Evolutionary conservation across 1,284 basidiomycete genomes (phyloP), one percentile per base, ranked within the genome.

Genomic region (Irpex rosettiformis): DNA sequence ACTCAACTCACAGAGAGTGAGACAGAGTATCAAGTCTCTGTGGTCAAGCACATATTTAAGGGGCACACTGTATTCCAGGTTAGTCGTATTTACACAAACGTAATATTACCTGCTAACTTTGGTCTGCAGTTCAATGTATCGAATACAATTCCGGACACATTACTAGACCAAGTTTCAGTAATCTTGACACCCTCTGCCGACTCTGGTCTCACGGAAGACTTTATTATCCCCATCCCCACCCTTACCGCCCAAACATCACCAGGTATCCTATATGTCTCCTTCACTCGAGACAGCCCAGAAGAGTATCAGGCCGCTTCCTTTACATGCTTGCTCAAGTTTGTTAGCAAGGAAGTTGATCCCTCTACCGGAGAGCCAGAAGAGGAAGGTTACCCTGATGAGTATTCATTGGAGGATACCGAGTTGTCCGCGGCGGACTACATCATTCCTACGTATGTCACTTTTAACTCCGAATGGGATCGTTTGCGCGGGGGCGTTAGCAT

Each of bases 311-410:
- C 88, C 33, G 93, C 87, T 3, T 91, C 93, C n/a, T 96, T 98
- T 81, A 81, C 83, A 62, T 97, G 94, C 71, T 86, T 89, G n/a
- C 86, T 99, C 73, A 95, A 94, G 73, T 99, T 98, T 71, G 79
- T 96, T 66, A 96, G 93, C 76, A 99, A 99, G 75, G 97, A 99
- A 72, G 85, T 99, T 16, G 97, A 99, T 73, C 97, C 97, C 13
- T 80, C 89, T 25, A 96, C 91, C n/a, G 96, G 96, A 55, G 91
- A 95, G 72, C 96, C 97, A 11, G 97, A 99, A 73, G 94, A 93
- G 66, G 96, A 98, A 64, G 97, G 97, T 5, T 99, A 99, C 75
- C 92, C 95, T 71, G 97, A 99, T 78, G 96, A 99, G 75, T 99
- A 99, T 76, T 92, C 95, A 73, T 81, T 98, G 45, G 96, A 98